Evolutionary conservation across 768 basidiomycete genomes (phyloP), one percentile per base, ranked within the genome.

Genomic region (Termitomyces sp.): DNA sequence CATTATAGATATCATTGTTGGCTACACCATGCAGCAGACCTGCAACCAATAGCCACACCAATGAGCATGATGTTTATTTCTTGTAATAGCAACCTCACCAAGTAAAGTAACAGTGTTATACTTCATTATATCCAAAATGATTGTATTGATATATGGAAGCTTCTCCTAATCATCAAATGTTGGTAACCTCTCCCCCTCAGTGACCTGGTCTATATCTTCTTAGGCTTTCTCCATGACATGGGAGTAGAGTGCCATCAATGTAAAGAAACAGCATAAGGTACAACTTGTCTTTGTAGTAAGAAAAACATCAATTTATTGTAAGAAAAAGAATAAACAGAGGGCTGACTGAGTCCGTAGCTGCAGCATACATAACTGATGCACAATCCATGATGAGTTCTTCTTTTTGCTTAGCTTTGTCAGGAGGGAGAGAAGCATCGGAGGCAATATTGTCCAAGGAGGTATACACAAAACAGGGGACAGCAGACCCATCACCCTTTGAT

Each of bases 91-190:
- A 11, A 62, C 66, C 64, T 42, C 40, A 68, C 67, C 67, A 9
- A 69, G 51, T 11, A 67, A 67, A 8, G 66, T 64, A 40, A 65
- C 66, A 11, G 58, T 60, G 50, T 59, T 66, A 60, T 64, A 67
- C 55, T 65, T 62, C 56, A 67, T 52, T 41, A 59, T 56, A 48
- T 70, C 68, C 38, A 60, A 60, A 40, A 62, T 64, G 33, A 68
- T 49, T 2, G 61, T 56, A 37, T 67, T 57, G 61, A 65, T 56
- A 35, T 61, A 63, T 0, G 62, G 62, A 43, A 63, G 62, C 33
- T 44, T 41, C 23, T 61, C 60, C 57, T 54, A 61, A 52, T 63
- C 62, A 42, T 61, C 62, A 50, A 63, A 61, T 6, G 60, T 61
- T n/a, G 62, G 62, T 43, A 63, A n/a, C 28, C 62, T 58, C 31